A percentile compares a stretch with the other conserved stretches of the same genome.
phyloP scores from a whole-genome alignment of 345 rosid species.

The Camelina sativa region DNA sequence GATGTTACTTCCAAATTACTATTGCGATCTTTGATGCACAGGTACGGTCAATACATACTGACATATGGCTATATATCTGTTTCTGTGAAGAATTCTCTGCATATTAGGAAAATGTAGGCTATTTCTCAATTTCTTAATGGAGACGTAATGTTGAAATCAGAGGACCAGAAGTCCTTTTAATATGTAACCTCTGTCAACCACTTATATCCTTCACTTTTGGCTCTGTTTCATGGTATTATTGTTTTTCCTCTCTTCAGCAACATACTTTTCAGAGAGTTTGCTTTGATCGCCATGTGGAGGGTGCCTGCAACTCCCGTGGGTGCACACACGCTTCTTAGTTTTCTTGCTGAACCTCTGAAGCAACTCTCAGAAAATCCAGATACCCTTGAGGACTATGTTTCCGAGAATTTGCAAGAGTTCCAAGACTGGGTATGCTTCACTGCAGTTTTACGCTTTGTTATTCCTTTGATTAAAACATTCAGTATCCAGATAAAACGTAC shows the following conservation, averaged over 20 bases:
- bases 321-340: slow-evolving; percentile 86
- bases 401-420: slow-evolving; percentile 87
- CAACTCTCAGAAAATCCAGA: slow-evolving; percentile 79
- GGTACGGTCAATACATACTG: slow-evolving; percentile 51
- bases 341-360: slow-evolving; percentile 98
- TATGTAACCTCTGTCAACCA: neutral
- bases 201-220: slow-evolving; percentile 23
- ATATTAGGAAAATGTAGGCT: slow-evolving; percentile 1
- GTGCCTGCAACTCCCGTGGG: slow-evolving; percentile 97
- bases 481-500: slow-evolving; percentile 4
- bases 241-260: slow-evolving; percentile 56
- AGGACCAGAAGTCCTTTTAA: neutral
- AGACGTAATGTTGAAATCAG: slow-evolving; percentile 5
- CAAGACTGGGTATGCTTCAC: slow-evolving; percentile 80
- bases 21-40: slow-evolving; percentile 79
- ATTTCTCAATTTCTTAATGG: slow-evolving; percentile 7
- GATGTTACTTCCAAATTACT: slow-evolving; percentile 74
- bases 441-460: slow-evolving; percentile 26
- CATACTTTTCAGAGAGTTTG: slow-evolving; percentile 90
- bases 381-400: slow-evolving; percentile 60
- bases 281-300: slow-evolving; percentile 98
- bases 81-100: neutral
- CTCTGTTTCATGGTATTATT: slow-evolving; percentile 28
- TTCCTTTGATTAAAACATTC: slow-evolving; percentile 17
- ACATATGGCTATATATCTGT: slow-evolving; percentile 7